These are phyloP conservation scores for Lophium mytilinum DNA, from an alignment of 495 filamentous ascomycete genomes.

Conservation along the genomic window DNA sequence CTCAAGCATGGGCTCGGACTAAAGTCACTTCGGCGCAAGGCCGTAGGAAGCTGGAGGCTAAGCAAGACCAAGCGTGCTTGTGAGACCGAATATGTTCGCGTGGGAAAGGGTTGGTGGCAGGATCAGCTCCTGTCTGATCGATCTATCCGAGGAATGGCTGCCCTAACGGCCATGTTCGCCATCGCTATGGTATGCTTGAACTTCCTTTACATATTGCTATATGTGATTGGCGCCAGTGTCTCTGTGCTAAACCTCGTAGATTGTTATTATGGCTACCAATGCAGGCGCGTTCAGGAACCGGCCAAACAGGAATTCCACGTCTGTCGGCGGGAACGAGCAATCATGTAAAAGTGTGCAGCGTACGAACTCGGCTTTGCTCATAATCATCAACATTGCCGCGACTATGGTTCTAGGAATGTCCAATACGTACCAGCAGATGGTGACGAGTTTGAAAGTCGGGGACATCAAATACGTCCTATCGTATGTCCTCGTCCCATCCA, in stretches of 20 bases:
- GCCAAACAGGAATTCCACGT: slow-evolving; percentile 7
- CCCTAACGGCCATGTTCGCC: slow-evolving; percentile 10
- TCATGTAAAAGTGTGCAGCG: slow-evolving; percentile 11
- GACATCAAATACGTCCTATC: slow-evolving; percentile 17
- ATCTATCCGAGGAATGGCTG: slow-evolving; percentile 14
- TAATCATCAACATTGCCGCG: slow-evolving; percentile 4
- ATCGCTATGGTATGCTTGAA: slow-evolving; percentile 7
- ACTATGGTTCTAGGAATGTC: slow-evolving; percentile 23
- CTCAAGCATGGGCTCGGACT: slow-evolving; percentile 6
- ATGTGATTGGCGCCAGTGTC: no score
- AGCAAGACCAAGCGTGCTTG: slow-evolving; percentile 2
- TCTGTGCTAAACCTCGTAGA: no score
- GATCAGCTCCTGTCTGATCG: slow-evolving; percentile 19
- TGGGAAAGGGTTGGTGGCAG: slow-evolving; percentile 19
- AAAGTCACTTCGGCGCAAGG: slow-evolving; percentile 14
- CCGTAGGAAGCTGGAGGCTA: neutral
- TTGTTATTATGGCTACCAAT: slow-evolving; percentile 5
- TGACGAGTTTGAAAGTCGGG: slow-evolving; percentile 13
- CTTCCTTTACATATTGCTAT: no score
- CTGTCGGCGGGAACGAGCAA: slow-evolving; percentile 5
- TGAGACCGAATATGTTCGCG: slow-evolving; percentile 14
- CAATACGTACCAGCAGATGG: slow-evolving; percentile 23
- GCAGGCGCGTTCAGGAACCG: slow-evolving; percentile 1
- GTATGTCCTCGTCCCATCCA: neutral
- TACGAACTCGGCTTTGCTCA: slow-evolving; percentile 6